phyloP scores from a whole-genome alignment of 441 rosid species.

The Syzygium syzygioides region DNA sequence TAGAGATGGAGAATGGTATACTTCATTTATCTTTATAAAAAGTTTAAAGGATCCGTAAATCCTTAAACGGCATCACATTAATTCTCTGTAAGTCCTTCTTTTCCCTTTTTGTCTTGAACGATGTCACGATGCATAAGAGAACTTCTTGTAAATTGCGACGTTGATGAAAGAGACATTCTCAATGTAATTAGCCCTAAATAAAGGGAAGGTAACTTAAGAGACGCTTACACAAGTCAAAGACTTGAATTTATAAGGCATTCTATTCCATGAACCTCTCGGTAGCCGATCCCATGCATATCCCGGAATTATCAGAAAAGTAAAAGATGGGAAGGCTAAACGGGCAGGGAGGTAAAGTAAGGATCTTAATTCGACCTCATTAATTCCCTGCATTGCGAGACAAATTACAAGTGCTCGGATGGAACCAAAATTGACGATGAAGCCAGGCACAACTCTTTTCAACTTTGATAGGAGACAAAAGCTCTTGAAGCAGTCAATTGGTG shows the following conservation, averaged over 20 bases:
- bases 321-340: neutral
- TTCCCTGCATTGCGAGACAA: neutral
- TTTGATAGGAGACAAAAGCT: neutral
- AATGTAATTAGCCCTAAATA: neutral
- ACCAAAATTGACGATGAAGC: neutral
- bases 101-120: neutral
- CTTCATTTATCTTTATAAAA: too few species aligned
- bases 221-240: neutral
- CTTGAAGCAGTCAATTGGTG: neutral
- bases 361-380: neutral
- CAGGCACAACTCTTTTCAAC: neutral
- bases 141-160: neutral
- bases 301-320: neutral
- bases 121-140: neutral
- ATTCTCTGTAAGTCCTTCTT: neutral
- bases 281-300: neutral
- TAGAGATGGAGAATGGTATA: too few species aligned
- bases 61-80: too few species aligned
- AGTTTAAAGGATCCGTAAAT: too few species aligned
- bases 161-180: neutral
- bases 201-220: neutral
- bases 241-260: neutral
- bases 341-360: neutral
- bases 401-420: neutral
- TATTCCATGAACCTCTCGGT: neutral